These are phyloP conservation scores for Saturnispora silvae DNA, from an alignment of 805 yeast species.

Conservation along the genomic window DNA sequence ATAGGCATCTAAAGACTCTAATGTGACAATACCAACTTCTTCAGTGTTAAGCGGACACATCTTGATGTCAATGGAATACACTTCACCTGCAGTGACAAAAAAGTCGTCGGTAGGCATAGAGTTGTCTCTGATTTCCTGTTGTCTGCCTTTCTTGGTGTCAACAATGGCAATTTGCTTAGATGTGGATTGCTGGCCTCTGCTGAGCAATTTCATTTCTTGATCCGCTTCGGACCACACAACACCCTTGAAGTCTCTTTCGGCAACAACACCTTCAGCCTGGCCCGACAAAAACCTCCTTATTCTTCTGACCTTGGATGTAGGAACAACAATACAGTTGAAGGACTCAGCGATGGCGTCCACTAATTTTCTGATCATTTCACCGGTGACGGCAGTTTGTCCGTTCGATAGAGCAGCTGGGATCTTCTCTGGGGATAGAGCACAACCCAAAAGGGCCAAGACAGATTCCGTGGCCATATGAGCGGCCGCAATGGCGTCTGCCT, in stretches of 20 bases:
- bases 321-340: constrained; percentile 77
- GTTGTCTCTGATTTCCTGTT: constrained; percentile 26
- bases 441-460: constrained; percentile 64
- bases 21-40: constrained; percentile 58
- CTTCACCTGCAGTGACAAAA: constrained; percentile 69
- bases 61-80: constrained; percentile 70
- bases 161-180: constrained; percentile 29
- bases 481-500: constrained; percentile 87
- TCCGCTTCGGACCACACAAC: constrained; percentile 80
- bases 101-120: constrained; percentile 77
- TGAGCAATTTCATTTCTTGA: constrained; percentile 48
- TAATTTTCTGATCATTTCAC: constrained; percentile 55
- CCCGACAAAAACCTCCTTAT: constrained; percentile 91
- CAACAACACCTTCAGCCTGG: constrained; percentile 85
- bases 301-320: constrained; percentile 88
- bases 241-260: constrained; percentile 88
- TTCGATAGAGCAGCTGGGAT: constrained; percentile 42
- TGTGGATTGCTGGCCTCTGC: constrained; percentile 15
- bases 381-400: constrained; percentile 39
- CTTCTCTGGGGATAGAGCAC: constrained; percentile 66
- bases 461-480: constrained; percentile 84
- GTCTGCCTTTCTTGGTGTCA: constrained; percentile 27
- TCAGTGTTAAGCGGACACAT: constrained; percentile 50
- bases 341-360: constrained; percentile 83
- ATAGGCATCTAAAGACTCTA: constrained; percentile 54